phyloP scores from a whole-genome alignment of 768 basidiomycete species.

The Suillus paluster region DNA sequence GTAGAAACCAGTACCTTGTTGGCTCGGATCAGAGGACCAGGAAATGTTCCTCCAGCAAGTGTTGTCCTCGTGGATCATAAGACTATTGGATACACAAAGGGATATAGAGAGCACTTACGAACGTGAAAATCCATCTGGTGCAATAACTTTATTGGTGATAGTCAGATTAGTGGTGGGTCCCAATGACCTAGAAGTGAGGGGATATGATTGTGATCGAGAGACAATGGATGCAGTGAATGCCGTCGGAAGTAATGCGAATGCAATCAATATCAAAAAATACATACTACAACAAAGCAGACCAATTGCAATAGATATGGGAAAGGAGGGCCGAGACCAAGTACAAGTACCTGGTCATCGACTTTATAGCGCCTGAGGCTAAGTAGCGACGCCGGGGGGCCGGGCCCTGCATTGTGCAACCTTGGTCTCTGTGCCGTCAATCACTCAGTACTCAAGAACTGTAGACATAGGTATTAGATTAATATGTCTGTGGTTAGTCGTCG shows the following conservation, averaged over 20 bases:
- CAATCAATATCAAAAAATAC: slow-evolving; percentile 10
- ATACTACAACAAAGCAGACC: slow-evolving; percentile 13
- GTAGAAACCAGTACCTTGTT: slow-evolving; percentile 33
- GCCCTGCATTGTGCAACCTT: neutral
- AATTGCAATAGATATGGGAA: neutral
- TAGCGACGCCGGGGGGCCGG: neutral
- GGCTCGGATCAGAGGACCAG: slow-evolving; percentile 47
- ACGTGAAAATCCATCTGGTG: slow-evolving; percentile 54
- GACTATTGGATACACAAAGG: neutral
- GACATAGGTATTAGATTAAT: too few species aligned
- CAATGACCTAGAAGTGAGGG: slow-evolving; percentile 11
- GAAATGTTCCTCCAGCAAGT: slow-evolving; percentile 49
- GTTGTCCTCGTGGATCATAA: slow-evolving; percentile 17
- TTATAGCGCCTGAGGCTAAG: neutral
- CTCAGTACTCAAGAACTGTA: too few species aligned
- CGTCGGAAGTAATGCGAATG: slow-evolving; percentile 12
- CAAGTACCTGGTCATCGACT: too few species aligned
- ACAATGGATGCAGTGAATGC: slow-evolving; percentile 20
- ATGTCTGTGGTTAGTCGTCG: too few species aligned
- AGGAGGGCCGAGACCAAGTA: too few species aligned
- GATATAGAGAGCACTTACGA: slow-evolving; percentile 33
- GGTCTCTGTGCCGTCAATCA: neutral
- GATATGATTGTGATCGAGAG: slow-evolving; percentile 12
- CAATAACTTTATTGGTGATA: slow-evolving; percentile 44
- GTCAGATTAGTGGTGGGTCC: slow-evolving; percentile 33